Conservation (phyloP, 2,329 filamentous ascomycete genomes). For the Diaporthe sp. region DNA sequence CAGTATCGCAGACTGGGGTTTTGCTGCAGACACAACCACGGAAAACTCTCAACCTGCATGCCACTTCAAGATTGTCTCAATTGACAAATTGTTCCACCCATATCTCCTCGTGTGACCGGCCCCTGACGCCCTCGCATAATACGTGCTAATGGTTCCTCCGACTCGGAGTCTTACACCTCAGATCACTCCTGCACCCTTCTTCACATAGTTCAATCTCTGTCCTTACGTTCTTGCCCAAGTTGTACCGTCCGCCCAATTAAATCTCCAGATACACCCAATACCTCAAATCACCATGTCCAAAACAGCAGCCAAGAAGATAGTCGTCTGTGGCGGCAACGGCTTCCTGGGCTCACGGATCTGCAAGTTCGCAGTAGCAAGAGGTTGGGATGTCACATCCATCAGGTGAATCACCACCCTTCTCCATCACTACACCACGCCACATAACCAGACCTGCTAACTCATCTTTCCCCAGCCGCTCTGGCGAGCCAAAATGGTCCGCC, state of each 20-base stretch:
- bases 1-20: not conserved
- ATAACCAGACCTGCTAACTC: not conserved
- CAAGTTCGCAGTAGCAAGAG: conserved; percentile 85
- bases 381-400: conserved; percentile 93
- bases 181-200: not conserved
- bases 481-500: conserved; percentile 86
- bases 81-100: not conserved
- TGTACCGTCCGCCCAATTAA: not conserved
- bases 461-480: conserved; percentile 78
- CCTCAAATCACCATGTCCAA: conserved; percentile 59
- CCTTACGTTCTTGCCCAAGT: not conserved
- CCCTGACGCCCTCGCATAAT: not conserved
- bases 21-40: not conserved
- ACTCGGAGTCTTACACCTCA: not conserved
- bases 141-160: conserved; percentile 22
- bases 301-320: conserved; percentile 78
- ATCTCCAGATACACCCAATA: not conserved
- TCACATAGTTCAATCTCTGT: not conserved
- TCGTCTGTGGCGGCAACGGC: conserved; percentile 94
- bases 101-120: not conserved
- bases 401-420: conserved; percentile 70
- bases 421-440: too few species aligned
- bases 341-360: conserved; percentile 93
- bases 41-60: not conserved
- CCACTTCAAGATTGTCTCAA: not conserved